Conservation (phyloP, 345 rosid species). For the Mercurialis annua region DNA sequence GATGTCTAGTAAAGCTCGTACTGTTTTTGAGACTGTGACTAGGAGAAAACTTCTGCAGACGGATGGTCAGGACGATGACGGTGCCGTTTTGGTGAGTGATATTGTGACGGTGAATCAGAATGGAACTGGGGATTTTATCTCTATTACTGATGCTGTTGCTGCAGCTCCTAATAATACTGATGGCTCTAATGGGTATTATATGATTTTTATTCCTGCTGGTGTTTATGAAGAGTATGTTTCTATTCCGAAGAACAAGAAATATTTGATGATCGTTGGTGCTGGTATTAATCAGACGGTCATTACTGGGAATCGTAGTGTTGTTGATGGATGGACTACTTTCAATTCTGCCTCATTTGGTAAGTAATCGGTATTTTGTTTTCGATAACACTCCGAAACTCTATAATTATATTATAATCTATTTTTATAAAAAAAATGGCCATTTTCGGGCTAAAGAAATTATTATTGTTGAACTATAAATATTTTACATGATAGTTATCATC, state of each 20-base stretch:
- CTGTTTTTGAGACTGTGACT: constrained; percentile 52
- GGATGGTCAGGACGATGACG: not conserved
- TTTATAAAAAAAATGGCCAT: not conserved
- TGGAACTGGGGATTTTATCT: constrained; percentile 70
- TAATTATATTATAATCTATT: not conserved
- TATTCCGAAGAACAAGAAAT: constrained; percentile 61
- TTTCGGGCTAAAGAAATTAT: too few relatives aligned
- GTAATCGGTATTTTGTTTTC: too few relatives aligned
- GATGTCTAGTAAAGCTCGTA: constrained; percentile 49
- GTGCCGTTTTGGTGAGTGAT: constrained; percentile 41
- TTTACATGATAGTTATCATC: too few relatives aligned
- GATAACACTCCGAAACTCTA: not conserved
- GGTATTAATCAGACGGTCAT: constrained; percentile 80
- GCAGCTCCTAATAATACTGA: constrained; percentile 72
- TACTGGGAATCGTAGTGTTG: constrained; percentile 78
- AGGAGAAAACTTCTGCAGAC: constrained; percentile 55
- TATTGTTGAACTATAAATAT: too few relatives aligned
- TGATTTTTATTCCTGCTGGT: constrained; percentile 68
- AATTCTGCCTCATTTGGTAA: constrained; percentile 86
- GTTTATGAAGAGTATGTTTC: constrained; percentile 72
- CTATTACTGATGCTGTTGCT: constrained; percentile 62
- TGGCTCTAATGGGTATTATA: constrained; percentile 56
- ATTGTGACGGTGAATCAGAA: constrained; percentile 64
- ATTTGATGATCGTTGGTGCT: constrained; percentile 83
- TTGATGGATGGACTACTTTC: constrained; percentile 85